Conservation (phyloP, 2,329 filamentous ascomycete genomes). For the Tolypocladium album region DNA sequence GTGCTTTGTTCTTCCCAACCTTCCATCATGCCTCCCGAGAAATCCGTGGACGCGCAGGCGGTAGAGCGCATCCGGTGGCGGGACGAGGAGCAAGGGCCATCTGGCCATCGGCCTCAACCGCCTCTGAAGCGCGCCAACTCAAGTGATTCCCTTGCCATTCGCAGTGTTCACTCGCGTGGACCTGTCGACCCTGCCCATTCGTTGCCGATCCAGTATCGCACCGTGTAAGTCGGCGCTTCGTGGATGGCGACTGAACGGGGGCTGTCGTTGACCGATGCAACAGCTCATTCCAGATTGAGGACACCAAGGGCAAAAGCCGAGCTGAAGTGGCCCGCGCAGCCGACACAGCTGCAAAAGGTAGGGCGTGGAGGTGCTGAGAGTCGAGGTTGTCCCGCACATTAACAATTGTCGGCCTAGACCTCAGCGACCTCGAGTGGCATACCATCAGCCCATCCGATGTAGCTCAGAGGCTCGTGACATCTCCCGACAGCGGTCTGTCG, state of each 20-base stretch:
- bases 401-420: constrained; percentile 27
- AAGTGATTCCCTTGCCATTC: constrained; percentile 29
- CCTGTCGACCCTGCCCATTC: constrained; percentile 14
- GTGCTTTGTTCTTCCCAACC: not conserved
- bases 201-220: constrained; percentile 45
- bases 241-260: not conserved
- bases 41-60: constrained; percentile 4
- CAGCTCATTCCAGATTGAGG: constrained; percentile 44
- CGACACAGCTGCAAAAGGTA: constrained; percentile 35
- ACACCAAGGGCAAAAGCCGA: constrained; percentile 35
- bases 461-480: constrained; percentile 47
- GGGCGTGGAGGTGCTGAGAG: not conserved
- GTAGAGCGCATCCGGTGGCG: constrained; percentile 24
- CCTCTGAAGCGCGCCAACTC: constrained; percentile 14
- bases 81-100: constrained; percentile 21
- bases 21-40: constrained; percentile 6
- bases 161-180: constrained; percentile 21
- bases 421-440: constrained; percentile 59
- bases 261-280: not conserved
- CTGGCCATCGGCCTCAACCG: constrained; percentile 7
- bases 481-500: constrained; percentile 47
- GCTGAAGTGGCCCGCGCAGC: constrained; percentile 26
- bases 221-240: constrained; percentile 27
- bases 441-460: constrained; percentile 46
- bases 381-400: not conserved